Percentiles rank a stretch among this genome's conserved stretches.
Conservation (phyloP, 2,329 filamentous ascomycete genomes). For the Hansfordia pulvinata region DNA sequence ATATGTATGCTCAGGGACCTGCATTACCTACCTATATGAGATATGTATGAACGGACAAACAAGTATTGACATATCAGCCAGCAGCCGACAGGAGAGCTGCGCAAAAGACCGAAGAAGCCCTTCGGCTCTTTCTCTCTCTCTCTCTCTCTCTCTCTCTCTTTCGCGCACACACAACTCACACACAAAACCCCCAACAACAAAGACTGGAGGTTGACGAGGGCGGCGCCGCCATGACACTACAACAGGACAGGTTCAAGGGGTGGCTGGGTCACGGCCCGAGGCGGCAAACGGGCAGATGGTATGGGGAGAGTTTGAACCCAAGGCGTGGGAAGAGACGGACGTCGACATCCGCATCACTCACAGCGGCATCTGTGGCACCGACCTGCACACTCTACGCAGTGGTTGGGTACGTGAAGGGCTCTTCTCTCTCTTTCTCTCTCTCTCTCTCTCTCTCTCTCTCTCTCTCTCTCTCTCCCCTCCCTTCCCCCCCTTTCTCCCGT, state of each 20-base stretch:
- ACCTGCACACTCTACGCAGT: conserved; percentile 27
- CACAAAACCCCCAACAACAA: background rate
- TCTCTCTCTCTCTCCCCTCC: too few species aligned
- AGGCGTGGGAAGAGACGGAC: conserved; percentile 30
- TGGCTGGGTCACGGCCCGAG: conserved; percentile 5
- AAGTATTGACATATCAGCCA: too few species aligned
- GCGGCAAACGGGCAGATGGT: conserved; percentile 6
- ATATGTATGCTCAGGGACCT: too few species aligned
- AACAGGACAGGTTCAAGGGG: conserved; percentile 8
- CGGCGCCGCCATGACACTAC: background rate
- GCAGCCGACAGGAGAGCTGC: too few species aligned
- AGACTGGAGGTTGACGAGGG: background rate
- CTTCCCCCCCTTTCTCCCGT: too few species aligned
- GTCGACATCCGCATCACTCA: conserved; percentile 33
- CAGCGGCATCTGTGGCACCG: conserved; percentile 31
- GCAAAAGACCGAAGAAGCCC: too few species aligned
- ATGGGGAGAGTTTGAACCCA: conserved; percentile 23
- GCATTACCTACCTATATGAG: too few species aligned
- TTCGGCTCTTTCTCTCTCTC: background rate
- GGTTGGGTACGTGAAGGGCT: conserved; percentile 9
- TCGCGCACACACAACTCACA: too few species aligned
- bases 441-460: too few species aligned
- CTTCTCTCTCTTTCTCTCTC: too few species aligned
- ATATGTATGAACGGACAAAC: too few species aligned
- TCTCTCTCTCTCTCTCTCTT: background rate